A percentile compares a stretch with the other conserved stretches of the same genome.
These are phyloP conservation scores for Ophiostoma ulmi DNA, from an alignment of 2,329 filamentous ascomycete genomes.

Conservation along the genomic window DNA sequence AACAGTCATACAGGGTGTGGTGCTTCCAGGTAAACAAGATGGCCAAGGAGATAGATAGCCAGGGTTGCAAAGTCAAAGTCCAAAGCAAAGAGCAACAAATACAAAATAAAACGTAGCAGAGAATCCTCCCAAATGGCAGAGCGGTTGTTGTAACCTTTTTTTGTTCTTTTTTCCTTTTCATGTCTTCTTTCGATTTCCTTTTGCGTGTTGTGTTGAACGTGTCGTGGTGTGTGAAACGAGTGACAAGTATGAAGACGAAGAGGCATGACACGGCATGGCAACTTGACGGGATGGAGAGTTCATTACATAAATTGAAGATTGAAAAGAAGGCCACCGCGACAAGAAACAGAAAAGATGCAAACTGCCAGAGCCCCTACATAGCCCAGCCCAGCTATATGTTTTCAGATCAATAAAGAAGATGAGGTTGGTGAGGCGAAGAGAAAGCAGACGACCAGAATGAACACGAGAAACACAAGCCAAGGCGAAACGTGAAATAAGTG, in stretches of 20 bases:
- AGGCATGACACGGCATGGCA: neutral
- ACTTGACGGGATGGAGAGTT: neutral
- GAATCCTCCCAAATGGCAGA: neutral
- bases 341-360: conserved; percentile 7
- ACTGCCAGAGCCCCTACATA: neutral
- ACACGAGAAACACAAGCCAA: no score
- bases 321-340: conserved; percentile 17
- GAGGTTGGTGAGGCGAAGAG: no score
- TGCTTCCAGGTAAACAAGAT: neutral
- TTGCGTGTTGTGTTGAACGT: neutral
- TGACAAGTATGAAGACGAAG: neutral
- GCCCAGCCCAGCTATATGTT: neutral
- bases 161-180: neutral
- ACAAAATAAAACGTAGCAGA: neutral
- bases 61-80: neutral
- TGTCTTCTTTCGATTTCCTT: neutral
- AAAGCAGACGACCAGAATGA: neutral
- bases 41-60: neutral
- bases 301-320: neutral
- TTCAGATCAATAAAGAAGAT: neutral
- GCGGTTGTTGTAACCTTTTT: neutral
- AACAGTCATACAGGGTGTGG: neutral
- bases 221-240: neutral
- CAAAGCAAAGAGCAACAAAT: neutral
- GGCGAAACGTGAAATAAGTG: no score